These are phyloP conservation scores for Zygosaccharomyces gambellarensis DNA, from an alignment of 805 yeast species.

Conservation along the genomic window DNA sequence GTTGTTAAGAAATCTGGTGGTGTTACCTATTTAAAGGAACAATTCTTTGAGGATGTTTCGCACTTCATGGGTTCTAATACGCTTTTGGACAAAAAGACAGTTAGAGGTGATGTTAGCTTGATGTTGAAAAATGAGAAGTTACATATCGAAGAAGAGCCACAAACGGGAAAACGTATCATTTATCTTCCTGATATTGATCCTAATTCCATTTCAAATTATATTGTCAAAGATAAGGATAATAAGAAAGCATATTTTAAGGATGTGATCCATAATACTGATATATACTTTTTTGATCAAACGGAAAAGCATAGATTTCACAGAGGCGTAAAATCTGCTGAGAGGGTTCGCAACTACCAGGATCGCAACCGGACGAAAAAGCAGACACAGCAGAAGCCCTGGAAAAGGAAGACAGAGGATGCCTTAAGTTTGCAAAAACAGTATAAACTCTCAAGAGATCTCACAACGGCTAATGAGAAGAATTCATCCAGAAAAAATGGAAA, in stretches of 20 bases:
- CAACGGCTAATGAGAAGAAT: neutral
- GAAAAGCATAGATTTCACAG: slow-evolving; percentile 30
- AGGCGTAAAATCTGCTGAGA: slow-evolving; percentile 30
- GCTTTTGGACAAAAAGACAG: slow-evolving; percentile 50
- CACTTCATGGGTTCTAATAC: slow-evolving; percentile 38
- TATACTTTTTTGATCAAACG: slow-evolving; percentile 33
- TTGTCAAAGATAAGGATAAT: slow-evolving; percentile 27
- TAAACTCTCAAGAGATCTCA: slow-evolving; percentile 3
- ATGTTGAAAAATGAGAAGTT: slow-evolving; percentile 25
- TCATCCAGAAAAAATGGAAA: slow-evolving; percentile 1
- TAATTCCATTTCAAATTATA: slow-evolving; percentile 18
- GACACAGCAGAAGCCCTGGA: slow-evolving; percentile 1
- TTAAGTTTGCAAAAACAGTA: neutral
- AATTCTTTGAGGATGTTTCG: slow-evolving; percentile 40
- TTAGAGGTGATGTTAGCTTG: slow-evolving; percentile 40
- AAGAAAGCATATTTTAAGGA: slow-evolving; percentile 24
- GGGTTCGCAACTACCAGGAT: slow-evolving; percentile 29
- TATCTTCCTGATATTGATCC: slow-evolving; percentile 22
- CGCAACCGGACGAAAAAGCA: slow-evolving; percentile 4
- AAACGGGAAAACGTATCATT: slow-evolving; percentile 20
- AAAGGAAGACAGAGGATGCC: neutral
- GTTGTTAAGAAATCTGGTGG: slow-evolving; percentile 44
- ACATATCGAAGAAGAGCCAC: slow-evolving; percentile 17
- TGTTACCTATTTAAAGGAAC: slow-evolving; percentile 40
- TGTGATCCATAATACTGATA: slow-evolving; percentile 30